A percentile compares a stretch with the other conserved stretches of the same genome.
Conservation (phyloP, 306 rosid species). For the Cicer chorassanicum region DNA sequence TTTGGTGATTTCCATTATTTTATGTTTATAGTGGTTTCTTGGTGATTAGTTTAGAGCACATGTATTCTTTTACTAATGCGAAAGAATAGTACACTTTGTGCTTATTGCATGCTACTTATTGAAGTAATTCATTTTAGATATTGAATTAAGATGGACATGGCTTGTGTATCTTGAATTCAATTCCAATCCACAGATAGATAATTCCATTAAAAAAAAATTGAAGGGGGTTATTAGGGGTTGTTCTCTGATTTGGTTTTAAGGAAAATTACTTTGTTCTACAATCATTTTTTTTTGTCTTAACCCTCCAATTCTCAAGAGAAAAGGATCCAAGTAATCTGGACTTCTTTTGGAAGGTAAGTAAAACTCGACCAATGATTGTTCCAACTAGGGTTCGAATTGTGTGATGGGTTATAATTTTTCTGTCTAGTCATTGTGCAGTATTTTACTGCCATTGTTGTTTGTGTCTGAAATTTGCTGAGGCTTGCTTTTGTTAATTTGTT, state of each 20-base stretch:
- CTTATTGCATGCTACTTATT: slow-evolving; percentile 21
- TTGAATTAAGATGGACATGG: slow-evolving; percentile 17
- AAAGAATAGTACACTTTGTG: too few species aligned
- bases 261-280: slow-evolving; percentile 18
- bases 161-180: slow-evolving; percentile 2
- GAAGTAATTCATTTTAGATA: neutral
- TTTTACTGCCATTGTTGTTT: slow-evolving; percentile 17
- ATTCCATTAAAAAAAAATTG: neutral
- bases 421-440: neutral
- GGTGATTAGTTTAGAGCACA: slow-evolving; percentile 24
- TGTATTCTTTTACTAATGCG: neutral
- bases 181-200: too few species aligned
- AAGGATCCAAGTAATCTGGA: too few species aligned
- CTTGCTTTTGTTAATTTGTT: slow-evolving; percentile 5
- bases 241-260: slow-evolving; percentile 17
- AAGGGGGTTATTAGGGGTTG: neutral
- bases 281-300: neutral
- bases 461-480: neutral
- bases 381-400: neutral
- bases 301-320: too few species aligned
- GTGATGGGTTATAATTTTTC: slow-evolving; percentile 28
- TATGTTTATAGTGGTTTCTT: slow-evolving; percentile 1
- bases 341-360: too few species aligned
- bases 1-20: slow-evolving; percentile 16
- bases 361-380: too few species aligned